Evolutionary conservation across 2,329 filamentous ascomycete species (phyloP).

Genomic region (Trichothecium sympodiale): DNA sequence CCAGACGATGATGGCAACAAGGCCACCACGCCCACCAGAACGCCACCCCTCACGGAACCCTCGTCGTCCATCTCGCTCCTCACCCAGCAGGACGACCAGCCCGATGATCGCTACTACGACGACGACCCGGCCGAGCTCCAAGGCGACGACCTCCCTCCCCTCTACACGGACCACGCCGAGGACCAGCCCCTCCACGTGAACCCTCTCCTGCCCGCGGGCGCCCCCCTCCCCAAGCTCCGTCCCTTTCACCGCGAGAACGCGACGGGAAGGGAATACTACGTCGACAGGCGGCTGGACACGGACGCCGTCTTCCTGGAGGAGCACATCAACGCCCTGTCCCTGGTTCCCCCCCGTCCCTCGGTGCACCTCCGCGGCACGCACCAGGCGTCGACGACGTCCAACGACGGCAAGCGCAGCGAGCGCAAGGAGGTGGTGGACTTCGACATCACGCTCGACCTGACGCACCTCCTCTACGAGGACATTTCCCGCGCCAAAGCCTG

Average conservation of each 20-base stretch:
- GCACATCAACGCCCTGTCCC: constrained; percentile 32
- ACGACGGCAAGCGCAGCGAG: constrained; percentile 32
- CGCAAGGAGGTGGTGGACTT: constrained; percentile 43
- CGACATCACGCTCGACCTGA: constrained; percentile 46
- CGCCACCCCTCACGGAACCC: constrained; percentile 13
- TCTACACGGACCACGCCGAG: constrained; percentile 28
- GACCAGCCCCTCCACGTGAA: constrained; percentile 8
- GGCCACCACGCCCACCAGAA: constrained; percentile 6
- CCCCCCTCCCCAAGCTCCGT: constrained; percentile 10
- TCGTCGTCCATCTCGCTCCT: constrained; percentile 16
- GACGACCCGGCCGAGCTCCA: constrained; percentile 22
- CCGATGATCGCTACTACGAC: constrained; percentile 21
- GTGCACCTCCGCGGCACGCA: constrained; percentile 44
- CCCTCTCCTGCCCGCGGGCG: constrained; percentile 13
- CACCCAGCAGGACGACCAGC: constrained; percentile 7
- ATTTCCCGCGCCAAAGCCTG: constrained; percentile 21
- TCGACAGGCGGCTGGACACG: constrained; percentile 32
- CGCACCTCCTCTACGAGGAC: constrained; percentile 42
- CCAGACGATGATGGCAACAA: constrained; percentile 7
- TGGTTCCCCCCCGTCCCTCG: constrained; percentile 39
- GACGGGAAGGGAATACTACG: constrained; percentile 27
- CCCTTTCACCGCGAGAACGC: constrained; percentile 18
- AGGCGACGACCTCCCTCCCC: constrained; percentile 31
- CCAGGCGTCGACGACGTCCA: constrained; percentile 26
- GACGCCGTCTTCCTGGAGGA: constrained; percentile 30